phyloP scores from a whole-genome alignment of 2,329 filamentous ascomycete species.

The Lecanicillium sp. region DNA sequence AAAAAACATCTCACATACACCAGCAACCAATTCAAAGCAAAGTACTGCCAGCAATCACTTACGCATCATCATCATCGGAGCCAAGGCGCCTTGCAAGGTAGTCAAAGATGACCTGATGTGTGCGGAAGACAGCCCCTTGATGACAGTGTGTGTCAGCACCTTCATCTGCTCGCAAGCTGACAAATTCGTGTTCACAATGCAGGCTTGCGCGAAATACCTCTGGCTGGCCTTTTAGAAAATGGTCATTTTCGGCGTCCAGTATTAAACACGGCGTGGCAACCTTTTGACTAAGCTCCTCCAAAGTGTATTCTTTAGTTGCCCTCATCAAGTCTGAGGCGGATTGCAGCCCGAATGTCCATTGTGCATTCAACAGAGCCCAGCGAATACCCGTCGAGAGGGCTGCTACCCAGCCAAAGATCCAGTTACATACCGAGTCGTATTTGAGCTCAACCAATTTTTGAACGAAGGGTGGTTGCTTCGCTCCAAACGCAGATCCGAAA shows the following conservation, averaged over 20 bases:
- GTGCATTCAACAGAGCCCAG: conserved; percentile 1
- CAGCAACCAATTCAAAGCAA: no score
- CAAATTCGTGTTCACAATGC: conserved; percentile 2
- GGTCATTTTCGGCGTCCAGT: conserved; percentile 3
- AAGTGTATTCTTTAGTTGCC: not conserved
- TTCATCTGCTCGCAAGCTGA: not conserved
- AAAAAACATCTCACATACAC: no score
- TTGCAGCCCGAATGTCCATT: not conserved
- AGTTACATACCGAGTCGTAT: not conserved
- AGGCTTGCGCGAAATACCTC: not conserved
- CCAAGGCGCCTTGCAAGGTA: not conserved
- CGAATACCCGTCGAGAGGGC: not conserved
- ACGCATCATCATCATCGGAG: not conserved
- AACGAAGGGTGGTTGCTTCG: not conserved
- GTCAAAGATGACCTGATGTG: conserved; percentile 4
- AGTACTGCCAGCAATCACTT: no score
- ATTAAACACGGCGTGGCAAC: not conserved
- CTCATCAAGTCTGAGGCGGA: conserved; percentile 1
- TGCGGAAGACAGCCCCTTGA: conserved; percentile 3
- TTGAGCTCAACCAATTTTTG: not conserved
- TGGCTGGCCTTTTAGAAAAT: conserved; percentile 4
- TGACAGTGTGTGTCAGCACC: conserved; percentile 3
- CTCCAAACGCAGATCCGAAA: conserved; percentile 1
- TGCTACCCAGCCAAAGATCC: not conserved
- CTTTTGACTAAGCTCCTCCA: not conserved